Evolutionary conservation across 2,329 filamentous ascomycete species (phyloP), one percentile per base, ranked within the genome.

Genomic region (Aspergillus viridinutans): DNA sequence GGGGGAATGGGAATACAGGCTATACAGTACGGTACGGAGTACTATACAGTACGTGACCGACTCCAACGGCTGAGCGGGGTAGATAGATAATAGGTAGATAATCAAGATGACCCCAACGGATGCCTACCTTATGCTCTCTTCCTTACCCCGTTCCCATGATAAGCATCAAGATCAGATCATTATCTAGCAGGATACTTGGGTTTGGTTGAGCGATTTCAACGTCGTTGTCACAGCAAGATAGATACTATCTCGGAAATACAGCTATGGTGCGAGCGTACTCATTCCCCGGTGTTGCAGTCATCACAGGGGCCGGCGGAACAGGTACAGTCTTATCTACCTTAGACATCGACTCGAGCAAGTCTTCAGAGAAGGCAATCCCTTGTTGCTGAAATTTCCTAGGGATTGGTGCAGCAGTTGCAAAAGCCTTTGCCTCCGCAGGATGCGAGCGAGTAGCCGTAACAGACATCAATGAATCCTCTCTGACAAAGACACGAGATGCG

Each of bases 401-500:
- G 32, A 85, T 85, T 58, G 83, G 83, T 2, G 79, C 78, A 2
- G 81, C 82, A 1, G 78, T 82, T 1, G 79, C 79, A 9, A 77
- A 69, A 56, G 80, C 76, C 0, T 83, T 85, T 63, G 81, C 76
- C 1, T 69, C 66, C 2, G 77, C 78, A 0, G 82, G 82, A 12
- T 83, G 81, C 64, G 67, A 74, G 0, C 72, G 71, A n/a, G 74
- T 85, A 12, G 80, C 78, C 49, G 80, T 85, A 51, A 83, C 81
- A 12, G 83, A 85, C 60, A 70, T 83, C 54, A 77, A 81, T 58
- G 64, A 62, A 2, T 63, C 61, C 1, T 72, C 79, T 0, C 69
- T 81, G 5, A 63, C 74, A 3, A 62, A 71, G 60, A 69, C 66
- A 1, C 49, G 52, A 48, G n/a, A 58, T 7, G 42, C 52, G 1